These are phyloP conservation scores for Breynia disticha DNA, from an alignment of 441 rosid species.

Conservation along the genomic window DNA sequence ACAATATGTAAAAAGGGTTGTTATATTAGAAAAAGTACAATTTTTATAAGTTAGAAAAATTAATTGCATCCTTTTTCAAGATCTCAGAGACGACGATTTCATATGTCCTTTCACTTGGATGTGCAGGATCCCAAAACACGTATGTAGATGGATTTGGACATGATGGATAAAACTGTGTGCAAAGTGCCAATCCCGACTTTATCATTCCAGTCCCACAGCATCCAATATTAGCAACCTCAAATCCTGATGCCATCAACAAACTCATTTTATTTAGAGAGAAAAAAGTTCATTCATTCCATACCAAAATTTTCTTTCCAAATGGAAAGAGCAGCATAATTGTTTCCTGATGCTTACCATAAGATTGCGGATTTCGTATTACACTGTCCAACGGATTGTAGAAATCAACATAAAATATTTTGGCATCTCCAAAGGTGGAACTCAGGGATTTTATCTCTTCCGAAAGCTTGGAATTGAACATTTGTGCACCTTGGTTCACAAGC, in stretches of 20 bases:
- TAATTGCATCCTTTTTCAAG: not conserved
- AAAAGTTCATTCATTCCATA: not conserved
- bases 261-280: no score
- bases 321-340: no score
- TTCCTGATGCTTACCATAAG: no score
- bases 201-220: constrained; percentile 54
- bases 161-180: not conserved
- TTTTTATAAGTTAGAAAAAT: no score
- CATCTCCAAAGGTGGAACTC: no score
- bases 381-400: constrained; percentile 37
- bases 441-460: constrained; percentile 16
- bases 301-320: no score
- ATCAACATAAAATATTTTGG: constrained; percentile 35
- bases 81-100: not conserved
- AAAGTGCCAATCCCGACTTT: not conserved
- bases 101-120: not conserved
- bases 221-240: constrained; percentile 31
- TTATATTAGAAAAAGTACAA: no score
- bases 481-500: constrained; percentile 26
- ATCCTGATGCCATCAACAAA: constrained; percentile 17
- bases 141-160: not conserved
- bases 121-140: constrained; percentile 3
- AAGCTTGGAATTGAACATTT: constrained; percentile 39
- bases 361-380: no score
- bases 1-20: no score